Conservation (phyloP, 163 green algal species). For the Chlamydomonas reinhardtii region DNA sequence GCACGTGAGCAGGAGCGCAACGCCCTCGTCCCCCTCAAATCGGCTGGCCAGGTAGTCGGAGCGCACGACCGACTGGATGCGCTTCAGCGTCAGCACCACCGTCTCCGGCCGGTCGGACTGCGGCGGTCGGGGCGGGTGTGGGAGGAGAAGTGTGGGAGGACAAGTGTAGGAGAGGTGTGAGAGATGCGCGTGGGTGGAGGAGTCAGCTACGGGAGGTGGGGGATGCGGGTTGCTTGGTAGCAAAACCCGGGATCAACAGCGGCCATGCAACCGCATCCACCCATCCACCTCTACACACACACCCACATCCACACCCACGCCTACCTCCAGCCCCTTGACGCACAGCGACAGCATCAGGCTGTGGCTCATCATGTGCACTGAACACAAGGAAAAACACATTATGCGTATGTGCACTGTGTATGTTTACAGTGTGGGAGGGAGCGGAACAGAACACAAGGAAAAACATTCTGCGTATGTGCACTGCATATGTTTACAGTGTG, state of each 20-base stretch:
- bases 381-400: no score
- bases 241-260: no score
- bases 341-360: conserved; percentile 45
- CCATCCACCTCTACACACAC: neutral
- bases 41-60: conserved; percentile 16
- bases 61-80: neutral
- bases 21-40: conserved; percentile 36
- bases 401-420: no score
- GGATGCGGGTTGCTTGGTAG: no score
- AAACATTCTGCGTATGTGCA: no score
- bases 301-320: neutral
- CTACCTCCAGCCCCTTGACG: conserved; percentile 35
- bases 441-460: no score
- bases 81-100: conserved; percentile 20
- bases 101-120: conserved; percentile 39
- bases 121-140: no score
- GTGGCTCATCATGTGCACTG: conserved; percentile 48
- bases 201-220: no score
- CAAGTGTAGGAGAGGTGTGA: neutral
- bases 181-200: neutral
- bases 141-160: neutral
- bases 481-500: no score
- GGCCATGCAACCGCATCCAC: neutral
- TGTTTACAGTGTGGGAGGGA: no score
- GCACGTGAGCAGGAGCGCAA: neutral